A percentile compares a stretch with the other conserved stretches of the same genome.
These are phyloP conservation scores for Ophiocordyceps australis DNA, from an alignment of 2,329 filamentous ascomycete species.

Conservation along the genomic window DNA sequence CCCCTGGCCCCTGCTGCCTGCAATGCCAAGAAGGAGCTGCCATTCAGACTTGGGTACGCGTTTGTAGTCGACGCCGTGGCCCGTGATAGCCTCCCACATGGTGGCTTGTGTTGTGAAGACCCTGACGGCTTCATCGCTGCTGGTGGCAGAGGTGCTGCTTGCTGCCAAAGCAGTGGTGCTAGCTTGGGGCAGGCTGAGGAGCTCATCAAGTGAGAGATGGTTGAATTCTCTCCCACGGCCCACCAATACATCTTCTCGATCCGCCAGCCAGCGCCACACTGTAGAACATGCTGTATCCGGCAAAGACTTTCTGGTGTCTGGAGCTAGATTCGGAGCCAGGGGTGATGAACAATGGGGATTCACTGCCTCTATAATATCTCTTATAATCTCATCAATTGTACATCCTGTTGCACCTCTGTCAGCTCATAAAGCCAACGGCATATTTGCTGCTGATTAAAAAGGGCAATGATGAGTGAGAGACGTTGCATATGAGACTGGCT, in stretches of 20 bases:
- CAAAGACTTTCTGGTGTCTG: slow-evolving; percentile 3
- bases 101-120: slow-evolving; percentile 34
- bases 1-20: slow-evolving; percentile 30
- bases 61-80: slow-evolving; percentile 39
- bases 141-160: no score
- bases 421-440: no score
- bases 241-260: slow-evolving; percentile 16
- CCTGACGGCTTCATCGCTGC: slow-evolving; percentile 3
- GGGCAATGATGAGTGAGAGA: no score
- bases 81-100: slow-evolving; percentile 40
- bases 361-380: slow-evolving; percentile 11
- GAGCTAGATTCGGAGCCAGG: slow-evolving; percentile 2
- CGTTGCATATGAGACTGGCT: no score
- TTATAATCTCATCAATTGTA: slow-evolving; percentile 11
- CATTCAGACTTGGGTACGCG: slow-evolving; percentile 39
- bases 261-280: slow-evolving; percentile 17
- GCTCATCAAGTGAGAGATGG: slow-evolving; percentile 18
- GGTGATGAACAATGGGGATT: slow-evolving; percentile 4
- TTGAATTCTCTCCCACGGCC: slow-evolving; percentile 13
- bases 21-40: slow-evolving; percentile 38
- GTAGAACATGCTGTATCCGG: slow-evolving; percentile 11
- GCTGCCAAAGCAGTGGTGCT: no score
- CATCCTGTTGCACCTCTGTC: slow-evolving; percentile 9
- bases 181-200: slow-evolving; percentile 8
- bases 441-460: no score